These are phyloP conservation scores for Citrus maxima DNA, from an alignment of 345 rosid genomes.

Conservation along the genomic window DNA sequence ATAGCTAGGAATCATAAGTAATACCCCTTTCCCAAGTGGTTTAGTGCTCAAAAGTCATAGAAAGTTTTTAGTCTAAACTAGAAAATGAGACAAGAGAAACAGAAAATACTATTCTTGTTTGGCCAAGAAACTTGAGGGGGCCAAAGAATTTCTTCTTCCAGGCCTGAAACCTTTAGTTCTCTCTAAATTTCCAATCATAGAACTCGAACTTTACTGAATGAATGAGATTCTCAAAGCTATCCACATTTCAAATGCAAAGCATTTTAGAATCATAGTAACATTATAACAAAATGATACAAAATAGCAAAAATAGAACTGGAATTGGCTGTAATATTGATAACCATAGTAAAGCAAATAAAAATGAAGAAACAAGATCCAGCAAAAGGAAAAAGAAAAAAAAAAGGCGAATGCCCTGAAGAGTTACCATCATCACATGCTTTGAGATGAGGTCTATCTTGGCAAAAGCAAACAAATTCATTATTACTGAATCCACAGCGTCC, in stretches of 20 bases:
- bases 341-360: not conserved
- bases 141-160: not conserved
- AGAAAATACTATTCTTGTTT: not conserved
- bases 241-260: not conserved
- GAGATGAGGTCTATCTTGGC: conserved; percentile 30
- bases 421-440: conserved; percentile 49
- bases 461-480: conserved; percentile 10
- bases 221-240: not conserved
- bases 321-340: not conserved
- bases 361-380: not conserved
- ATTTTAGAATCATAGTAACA: not conserved
- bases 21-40: not conserved
- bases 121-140: not conserved
- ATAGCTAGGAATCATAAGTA: not conserved
- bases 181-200: not conserved
- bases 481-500: conserved; percentile 21
- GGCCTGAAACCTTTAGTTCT: not conserved
- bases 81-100: not conserved
- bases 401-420: not conserved
- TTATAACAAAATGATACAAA: not conserved
- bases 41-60: not conserved
- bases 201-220: not conserved
- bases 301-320: not conserved
- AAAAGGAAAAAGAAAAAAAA: not conserved
- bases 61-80: not conserved